These are phyloP conservation scores for Pseudohalonectria lignicola DNA, from an alignment of 2,329 filamentous ascomycete species.

Conservation along the genomic window DNA sequence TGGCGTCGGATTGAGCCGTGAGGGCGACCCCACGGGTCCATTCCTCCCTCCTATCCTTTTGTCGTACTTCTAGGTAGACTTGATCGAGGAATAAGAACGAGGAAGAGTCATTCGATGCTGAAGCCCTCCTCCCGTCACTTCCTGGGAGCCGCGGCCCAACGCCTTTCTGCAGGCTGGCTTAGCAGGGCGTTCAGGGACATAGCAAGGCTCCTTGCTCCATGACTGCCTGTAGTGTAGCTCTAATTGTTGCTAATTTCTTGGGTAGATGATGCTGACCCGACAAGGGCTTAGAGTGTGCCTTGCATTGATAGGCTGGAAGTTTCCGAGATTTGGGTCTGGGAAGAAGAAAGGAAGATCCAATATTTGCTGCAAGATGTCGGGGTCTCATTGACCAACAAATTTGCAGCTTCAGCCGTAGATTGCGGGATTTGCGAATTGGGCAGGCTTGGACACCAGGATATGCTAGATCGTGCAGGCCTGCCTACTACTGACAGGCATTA, in stretches of 20 bases:
- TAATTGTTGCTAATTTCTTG: neutral
- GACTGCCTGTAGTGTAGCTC: neutral
- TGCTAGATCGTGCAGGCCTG: neutral
- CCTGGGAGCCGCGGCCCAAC: too few species aligned
- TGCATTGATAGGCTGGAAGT: conserved; percentile 1
- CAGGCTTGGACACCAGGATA: neutral
- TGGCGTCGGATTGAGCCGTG: too few species aligned
- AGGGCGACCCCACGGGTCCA: too few species aligned
- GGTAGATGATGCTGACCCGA: neutral
- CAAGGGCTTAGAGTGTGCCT: neutral
- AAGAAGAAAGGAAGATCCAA: neutral
- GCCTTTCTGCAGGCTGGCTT: too few species aligned
- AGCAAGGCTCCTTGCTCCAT: neutral
- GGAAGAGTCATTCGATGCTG: too few species aligned
- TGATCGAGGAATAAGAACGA: too few species aligned
- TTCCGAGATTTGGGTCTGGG: neutral
- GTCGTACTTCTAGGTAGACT: too few species aligned
- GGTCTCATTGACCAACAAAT: neutral
- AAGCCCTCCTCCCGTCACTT: too few species aligned
- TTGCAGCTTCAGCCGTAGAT: neutral
- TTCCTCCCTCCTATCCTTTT: too few species aligned
- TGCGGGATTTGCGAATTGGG: neutral
- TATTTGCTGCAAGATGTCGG: conserved; percentile 3
- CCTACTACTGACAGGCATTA: neutral
- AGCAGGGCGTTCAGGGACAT: neutral